Base-by-base conservation (phyloP, 106 monocot species). In the Vanilla planifolia region DNA sequence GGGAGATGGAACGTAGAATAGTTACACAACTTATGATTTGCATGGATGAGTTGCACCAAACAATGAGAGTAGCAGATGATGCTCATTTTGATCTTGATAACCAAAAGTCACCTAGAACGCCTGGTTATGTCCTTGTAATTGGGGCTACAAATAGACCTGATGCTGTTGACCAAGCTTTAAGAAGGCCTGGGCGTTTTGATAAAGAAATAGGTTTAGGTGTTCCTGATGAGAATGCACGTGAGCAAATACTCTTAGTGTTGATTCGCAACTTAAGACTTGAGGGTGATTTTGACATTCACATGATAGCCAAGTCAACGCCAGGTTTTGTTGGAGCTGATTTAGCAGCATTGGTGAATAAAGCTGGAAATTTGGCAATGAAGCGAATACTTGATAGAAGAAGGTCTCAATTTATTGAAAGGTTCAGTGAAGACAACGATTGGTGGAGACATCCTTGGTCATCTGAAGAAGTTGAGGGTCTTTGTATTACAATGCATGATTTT, bases 271-370 rank as follows among this genome's bases (percentile, higher is more conserved):
- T 86, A 67, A 80, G 61, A 59, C 61, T 88, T 55, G 85, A 91
- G 57, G 84, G 84, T 2, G 23, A 74, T 43, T 82, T 98, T 42
- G 68, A 92, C 43, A 48, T 88, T 14, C 73, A 69, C n/a, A 88
- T 84, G 64, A 85, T 98, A 43, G 91, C 96, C 17, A 84, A 81
- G 48, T 73, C 81, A 1, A 92, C 96, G 41, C 74, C 91, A 59
- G 91, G 96, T 29, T 98, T 88, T 84, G 96, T 92, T 61, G 96
- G 96, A 48, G 85, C 87, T 69, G 96, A 98, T 77, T 75, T 98
- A 64, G 79, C 68, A 48, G 84, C 90, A 59, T 53, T 98, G 23
- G 88, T 80, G 25, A 73, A 88, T 60, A 85, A 85, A 71, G 91
- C 96, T 28, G 91, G 96, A 30, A 85, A 79, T 50, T 61, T 98